Evolutionary conservation across 305 asterid species (phyloP).

Genomic region (Ajuga reptans): DNA sequence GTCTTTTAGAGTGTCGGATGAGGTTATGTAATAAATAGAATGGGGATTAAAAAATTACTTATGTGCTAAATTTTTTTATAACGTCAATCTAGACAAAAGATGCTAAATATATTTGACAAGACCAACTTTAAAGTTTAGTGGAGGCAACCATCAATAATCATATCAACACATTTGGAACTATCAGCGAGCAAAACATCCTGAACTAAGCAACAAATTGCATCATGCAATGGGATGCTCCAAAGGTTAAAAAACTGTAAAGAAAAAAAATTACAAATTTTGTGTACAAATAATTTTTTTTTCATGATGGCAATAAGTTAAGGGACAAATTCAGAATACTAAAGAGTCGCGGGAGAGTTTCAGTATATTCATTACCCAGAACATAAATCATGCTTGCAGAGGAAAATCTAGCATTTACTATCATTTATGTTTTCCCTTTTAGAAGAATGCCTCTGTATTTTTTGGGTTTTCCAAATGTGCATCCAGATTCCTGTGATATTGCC

Average conservation of each 20-base stretch:
- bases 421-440: neutral
- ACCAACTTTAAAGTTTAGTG: neutral
- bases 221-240: neutral
- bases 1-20: neutral
- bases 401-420: neutral
- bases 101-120: neutral
- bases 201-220: conserved; percentile 5
- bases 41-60: conserved; percentile 9
- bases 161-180: conserved; percentile 9
- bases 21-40: conserved; percentile 8
- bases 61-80: conserved; percentile 3
- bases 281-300: neutral
- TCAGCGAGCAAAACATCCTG: conserved; percentile 9
- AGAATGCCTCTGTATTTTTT: neutral
- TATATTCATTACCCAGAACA: neutral
- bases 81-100: conserved; percentile 3
- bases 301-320: neutral
- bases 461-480: neutral
- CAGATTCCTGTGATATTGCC: neutral
- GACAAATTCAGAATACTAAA: neutral
- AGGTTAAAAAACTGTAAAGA: conserved; percentile 8
- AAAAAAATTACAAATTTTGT: neutral
- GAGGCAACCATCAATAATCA: neutral
- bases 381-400: neutral
- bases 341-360: neutral